phyloP scores from a whole-genome alignment of 768 basidiomycete genomes.

The Cyclocybe aegerita region DNA sequence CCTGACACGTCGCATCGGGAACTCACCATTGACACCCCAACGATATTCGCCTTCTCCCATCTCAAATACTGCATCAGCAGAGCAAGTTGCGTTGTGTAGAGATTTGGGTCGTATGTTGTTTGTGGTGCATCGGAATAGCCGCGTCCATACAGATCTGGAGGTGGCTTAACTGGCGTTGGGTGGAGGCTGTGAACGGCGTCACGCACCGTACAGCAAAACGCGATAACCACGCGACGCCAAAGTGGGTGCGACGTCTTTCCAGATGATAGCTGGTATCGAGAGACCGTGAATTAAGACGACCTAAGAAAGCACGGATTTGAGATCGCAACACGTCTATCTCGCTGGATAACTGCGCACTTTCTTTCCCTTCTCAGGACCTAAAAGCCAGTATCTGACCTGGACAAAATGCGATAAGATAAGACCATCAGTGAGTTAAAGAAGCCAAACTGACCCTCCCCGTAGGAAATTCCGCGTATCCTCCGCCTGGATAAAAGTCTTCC shows the following conservation, averaged over 20 bases:
- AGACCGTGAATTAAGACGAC: conserved; percentile 78
- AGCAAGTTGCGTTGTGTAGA: conserved; percentile 80
- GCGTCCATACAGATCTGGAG: conserved; percentile 73
- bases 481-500: conserved; percentile 64
- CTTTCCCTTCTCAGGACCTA: conserved; percentile 67
- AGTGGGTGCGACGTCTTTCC: conserved; percentile 71
- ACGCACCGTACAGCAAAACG: conserved; percentile 71
- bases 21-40: conserved; percentile 76
- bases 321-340: background rate
- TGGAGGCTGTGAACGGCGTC: background rate
- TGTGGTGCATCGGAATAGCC: conserved; percentile 83
- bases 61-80: conserved; percentile 76
- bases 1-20: background rate
- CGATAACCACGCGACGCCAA: conserved; percentile 66
- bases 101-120: conserved; percentile 58
- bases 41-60: conserved; percentile 66
- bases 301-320: conserved; percentile 32
- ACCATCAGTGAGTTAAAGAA: background rate
- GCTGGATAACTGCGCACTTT: conserved; percentile 43
- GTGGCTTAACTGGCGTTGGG: background rate
- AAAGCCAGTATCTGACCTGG: conserved; percentile 75
- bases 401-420: conserved; percentile 1
- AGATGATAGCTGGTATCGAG: conserved; percentile 73
- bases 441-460: conserved; percentile 52
- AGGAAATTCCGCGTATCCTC: conserved; percentile 64